Evolutionary conservation across 257 asterid genomes (phyloP), one percentile per base, ranked within the genome.

Genomic region (Solanum chmielewskii): DNA sequence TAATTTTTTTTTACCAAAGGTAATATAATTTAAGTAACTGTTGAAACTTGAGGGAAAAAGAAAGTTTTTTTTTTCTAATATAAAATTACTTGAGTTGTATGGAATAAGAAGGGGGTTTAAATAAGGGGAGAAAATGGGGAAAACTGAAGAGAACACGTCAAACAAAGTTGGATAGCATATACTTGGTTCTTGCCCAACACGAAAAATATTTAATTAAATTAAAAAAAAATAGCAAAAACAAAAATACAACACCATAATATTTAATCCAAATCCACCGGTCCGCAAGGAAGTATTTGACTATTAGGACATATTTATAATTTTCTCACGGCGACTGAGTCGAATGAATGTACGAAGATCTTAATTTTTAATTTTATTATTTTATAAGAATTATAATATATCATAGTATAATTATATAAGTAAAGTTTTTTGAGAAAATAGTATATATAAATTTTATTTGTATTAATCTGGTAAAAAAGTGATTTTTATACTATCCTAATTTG

Each of bases 401-500:
- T 37, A 20, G 5, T 64, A 64, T 64, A 64, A 3, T 25, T 13
- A 2, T 1, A 5, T 7, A 11, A n/a, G 0, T 11, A 0, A 62
- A 2, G 0, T n/a, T 1, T 25, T 2, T 2, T 3, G 1, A 1
- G 3, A 0, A 66, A 11, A 25, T 11, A 0, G 1, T 25, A 0
- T 66, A 2, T 2, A 1, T 0, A 66, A 1, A 2, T 52, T 6
- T 66, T 66, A 66, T 12, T 0, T 0, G 2, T 0, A 4, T 1
- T 59, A 85, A 42, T 18, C 3, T 52, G 1, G 60, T 5, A 2
- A 1, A 21, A 5, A 60, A 68, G 87, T 85, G 18, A 52, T 16
- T 9, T 37, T 68, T 84, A 84, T 66, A 62, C 42, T 41, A 70
- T 25, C 60, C 44, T 27, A 29, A 56, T 85, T 56, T 16, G 80